Conservation (phyloP, 163 green algal genomes). For the Botryococcus braunii region DNA sequence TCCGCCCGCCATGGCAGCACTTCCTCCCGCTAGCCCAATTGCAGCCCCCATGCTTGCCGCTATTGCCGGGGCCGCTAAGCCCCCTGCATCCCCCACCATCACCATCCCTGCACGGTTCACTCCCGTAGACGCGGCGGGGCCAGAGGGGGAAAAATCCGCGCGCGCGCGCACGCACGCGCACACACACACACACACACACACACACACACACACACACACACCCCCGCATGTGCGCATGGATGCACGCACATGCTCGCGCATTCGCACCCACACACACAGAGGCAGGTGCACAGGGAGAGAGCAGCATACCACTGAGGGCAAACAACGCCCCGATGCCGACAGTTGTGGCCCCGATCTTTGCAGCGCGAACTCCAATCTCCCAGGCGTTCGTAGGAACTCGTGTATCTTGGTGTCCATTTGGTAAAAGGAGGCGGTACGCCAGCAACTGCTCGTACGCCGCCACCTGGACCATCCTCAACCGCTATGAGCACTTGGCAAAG, state of each 20-base stretch:
- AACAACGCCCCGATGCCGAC: constrained; percentile 67
- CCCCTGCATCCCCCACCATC: constrained; percentile 39
- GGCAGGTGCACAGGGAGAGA: background rate
- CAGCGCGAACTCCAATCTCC: constrained; percentile 13
- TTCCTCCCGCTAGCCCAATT: constrained; percentile 47
- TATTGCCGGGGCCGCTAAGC: constrained; percentile 71
- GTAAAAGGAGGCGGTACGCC: constrained; percentile 16
- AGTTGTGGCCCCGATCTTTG: constrained; percentile 59
- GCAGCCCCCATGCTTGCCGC: constrained; percentile 64
- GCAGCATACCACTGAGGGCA: constrained; percentile 52
- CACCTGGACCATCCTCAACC: constrained; percentile 16
- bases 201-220: too few relatives aligned
- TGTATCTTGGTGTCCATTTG: background rate
- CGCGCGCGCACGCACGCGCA: too few relatives aligned
- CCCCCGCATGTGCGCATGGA: too few relatives aligned
- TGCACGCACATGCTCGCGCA: too few relatives aligned
- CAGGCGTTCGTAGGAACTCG: background rate
- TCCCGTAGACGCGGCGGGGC: too few relatives aligned
- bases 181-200: too few relatives aligned
- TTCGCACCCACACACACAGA: too few relatives aligned
- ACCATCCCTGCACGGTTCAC: too few relatives aligned
- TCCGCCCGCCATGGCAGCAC: constrained; percentile 40
- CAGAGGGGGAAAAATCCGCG: too few relatives aligned
- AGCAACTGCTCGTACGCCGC: constrained; percentile 32
- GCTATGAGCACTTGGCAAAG: too few relatives aligned